Evolutionary conservation across 2,329 filamentous ascomycete genomes (phyloP).

Genomic region (Microsporum audouinii): DNA sequence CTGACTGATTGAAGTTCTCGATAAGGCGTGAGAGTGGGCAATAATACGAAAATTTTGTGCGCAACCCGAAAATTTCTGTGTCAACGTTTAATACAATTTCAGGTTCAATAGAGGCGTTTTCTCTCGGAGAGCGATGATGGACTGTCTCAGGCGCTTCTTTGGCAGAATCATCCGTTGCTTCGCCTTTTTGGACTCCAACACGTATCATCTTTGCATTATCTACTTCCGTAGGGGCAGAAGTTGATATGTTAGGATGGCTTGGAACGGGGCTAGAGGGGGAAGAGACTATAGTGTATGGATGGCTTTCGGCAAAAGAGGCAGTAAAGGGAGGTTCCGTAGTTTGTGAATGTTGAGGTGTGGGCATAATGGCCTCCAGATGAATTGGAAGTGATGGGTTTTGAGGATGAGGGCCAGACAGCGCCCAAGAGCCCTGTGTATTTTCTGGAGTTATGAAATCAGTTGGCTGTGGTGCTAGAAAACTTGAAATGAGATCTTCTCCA

Average conservation of each 20-base stretch:
- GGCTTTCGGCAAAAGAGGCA: not conserved
- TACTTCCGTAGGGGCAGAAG: not conserved
- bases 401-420: not conserved
- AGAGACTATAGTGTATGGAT: not conserved
- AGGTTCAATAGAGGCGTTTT: not conserved
- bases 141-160: not conserved
- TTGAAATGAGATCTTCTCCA: not conserved
- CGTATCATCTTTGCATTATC: not conserved
- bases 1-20: conserved; percentile 30
- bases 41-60: conserved; percentile 35
- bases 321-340: not conserved
- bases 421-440: conserved; percentile 6
- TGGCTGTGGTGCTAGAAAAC: not conserved
- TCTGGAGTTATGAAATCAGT: conserved; percentile 4
- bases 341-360: conserved; percentile 7
- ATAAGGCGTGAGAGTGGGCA: conserved; percentile 32
- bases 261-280: not conserved
- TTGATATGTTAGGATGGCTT: not conserved
- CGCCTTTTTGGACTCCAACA: not conserved
- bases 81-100: conserved; percentile 4
- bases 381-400: not conserved
- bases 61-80: conserved; percentile 26
- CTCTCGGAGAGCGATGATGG: not conserved
- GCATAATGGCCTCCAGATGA: not conserved
- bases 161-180: not conserved